Base-by-base conservation (phyloP, 192 early-diverging fungal genomes). In the Entrophospora sp. region DNA sequence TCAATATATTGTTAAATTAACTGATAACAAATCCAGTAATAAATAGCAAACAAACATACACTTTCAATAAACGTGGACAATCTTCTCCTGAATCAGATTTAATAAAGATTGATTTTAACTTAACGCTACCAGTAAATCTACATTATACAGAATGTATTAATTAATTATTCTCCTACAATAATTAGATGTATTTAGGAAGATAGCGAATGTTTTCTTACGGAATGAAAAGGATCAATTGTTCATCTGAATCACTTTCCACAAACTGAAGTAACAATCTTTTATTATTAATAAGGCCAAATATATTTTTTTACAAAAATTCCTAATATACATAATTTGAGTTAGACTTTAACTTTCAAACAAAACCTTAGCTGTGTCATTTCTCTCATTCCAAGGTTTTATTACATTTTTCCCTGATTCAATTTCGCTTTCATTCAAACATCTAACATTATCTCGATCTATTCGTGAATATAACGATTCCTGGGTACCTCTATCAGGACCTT, bases 51-150 rank as follows among this genome's bases (percentile, higher is more conserved):
- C 13, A 24, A 10, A 61, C 83, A 67, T 82, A 94, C 83, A 86
- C 91, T 58, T 91, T 89, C 74, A 98, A 72, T 31, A 76, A 67
- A 18, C 78, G 71, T 2, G 94, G 94, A 13, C 87, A 77, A 12
- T 72, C 52, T 25, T 80, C 81, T 25, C 77, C 83, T 34, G 74
- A 66, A 6, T 80, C 84, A 37, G 86, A 86, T 49, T 87, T 80
- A 32, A 99, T 46, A 5, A 87, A 81, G 40, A 99, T 93, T 5
- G 89, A 91, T 66, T 92, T 93, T 49, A 99, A 78, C 70, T 95
- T 96, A 46, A 97, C 85, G 73, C 77, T 84, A 3, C 87, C 91
- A 20, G 89, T 95, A 71, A 98, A 95, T 32, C 87, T 88, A 77
- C 6, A 12, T 13, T 1, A 52, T 31, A 34, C 1, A 18, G 2